Percentiles rank a stretch among this genome's conserved stretches.
Evolutionary conservation across 148 eudicot genomes (phyloP).

Genomic region (Rhododendron kiyosumense): DNA sequence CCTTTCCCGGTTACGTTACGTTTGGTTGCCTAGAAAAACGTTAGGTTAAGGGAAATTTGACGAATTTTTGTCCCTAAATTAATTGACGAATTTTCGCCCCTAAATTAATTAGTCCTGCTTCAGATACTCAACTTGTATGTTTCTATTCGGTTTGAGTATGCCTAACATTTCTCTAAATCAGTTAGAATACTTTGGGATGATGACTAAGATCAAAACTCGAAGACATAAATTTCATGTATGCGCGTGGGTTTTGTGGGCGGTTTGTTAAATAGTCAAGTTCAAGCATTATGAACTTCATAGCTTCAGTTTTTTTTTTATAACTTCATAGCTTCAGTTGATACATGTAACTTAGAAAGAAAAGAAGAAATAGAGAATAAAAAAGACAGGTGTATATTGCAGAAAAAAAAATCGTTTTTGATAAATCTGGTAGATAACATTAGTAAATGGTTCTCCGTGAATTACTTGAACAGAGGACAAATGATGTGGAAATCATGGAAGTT

Average conservation of each 20-base stretch:
- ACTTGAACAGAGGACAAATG: neutral
- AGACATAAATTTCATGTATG: neutral
- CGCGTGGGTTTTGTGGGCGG: neutral
- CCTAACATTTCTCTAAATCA: neutral
- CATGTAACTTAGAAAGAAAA: neutral
- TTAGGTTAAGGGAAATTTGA: neutral
- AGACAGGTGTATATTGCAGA: neutral
- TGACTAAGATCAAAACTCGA: neutral
- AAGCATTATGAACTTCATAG: neutral
- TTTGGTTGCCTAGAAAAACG: neutral
- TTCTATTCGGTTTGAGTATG: neutral
- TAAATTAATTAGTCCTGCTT: neutral
- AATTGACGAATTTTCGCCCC: neutral
- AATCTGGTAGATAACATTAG: neutral
- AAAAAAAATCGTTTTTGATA: neutral
- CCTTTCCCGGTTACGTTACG: neutral
- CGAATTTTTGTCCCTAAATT: neutral
- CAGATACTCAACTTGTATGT: neutral
- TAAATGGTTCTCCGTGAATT: neutral
- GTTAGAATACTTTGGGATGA: neutral
- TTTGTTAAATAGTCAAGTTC: neutral
- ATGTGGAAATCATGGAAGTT: neutral
- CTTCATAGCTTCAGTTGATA: neutral
- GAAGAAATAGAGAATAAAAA: neutral
- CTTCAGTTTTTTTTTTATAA: conserved; percentile 1